A percentile compares a stretch with the other conserved stretches of the same genome.
Evolutionary conservation across 2,329 filamentous ascomycete genomes (phyloP).

Genomic region (Chaetomium olivaceum): DNA sequence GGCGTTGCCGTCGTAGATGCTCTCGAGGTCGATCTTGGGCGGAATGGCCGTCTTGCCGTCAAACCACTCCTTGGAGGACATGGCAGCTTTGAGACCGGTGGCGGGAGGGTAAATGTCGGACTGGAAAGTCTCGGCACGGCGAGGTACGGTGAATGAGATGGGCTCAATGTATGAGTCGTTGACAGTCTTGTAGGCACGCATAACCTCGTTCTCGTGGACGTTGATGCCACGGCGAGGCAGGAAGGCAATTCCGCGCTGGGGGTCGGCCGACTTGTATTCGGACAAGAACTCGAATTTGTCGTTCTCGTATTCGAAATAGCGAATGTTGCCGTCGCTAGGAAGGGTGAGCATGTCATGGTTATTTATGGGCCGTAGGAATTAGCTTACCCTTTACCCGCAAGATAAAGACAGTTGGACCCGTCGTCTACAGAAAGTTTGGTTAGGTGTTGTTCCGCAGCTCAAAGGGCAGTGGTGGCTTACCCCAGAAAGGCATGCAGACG

Average conservation of each 20-base stretch:
- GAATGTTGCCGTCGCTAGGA: conserved; percentile 90
- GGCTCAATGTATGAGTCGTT: conserved; percentile 94
- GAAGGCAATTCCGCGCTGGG: conserved; percentile 92
- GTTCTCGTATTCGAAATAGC: conserved; percentile 97
- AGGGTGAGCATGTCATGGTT: conserved; percentile 16
- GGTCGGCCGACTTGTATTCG: conserved; percentile 95
- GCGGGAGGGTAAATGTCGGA: conserved; percentile 95
- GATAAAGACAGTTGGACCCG: conserved; percentile 89
- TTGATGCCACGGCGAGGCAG: conserved; percentile 94
- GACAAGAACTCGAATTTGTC: conserved; percentile 98
- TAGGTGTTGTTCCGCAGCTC: conserved; percentile 24
- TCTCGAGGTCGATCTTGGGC: conserved; percentile 90
- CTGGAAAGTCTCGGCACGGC: conserved; percentile 92
- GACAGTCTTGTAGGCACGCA: conserved; percentile 95
- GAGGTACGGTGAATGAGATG: conserved; percentile 94
- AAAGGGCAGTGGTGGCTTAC: conserved; percentile 42
- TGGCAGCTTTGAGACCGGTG: conserved; percentile 74
- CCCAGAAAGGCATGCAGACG: conserved; percentile 99
- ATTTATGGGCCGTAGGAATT: not conserved
- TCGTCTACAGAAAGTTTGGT: conserved; percentile 62
- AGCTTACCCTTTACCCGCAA: conserved; percentile 92
- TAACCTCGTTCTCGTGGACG: conserved; percentile 94
- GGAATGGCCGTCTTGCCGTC: conserved; percentile 80
- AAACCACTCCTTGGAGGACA: conserved; percentile 82
- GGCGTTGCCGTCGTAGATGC: conserved; percentile 80